phyloP scores from a whole-genome alignment of 2,329 filamentous ascomycete genomes.

The Hypoxylon sp. region DNA sequence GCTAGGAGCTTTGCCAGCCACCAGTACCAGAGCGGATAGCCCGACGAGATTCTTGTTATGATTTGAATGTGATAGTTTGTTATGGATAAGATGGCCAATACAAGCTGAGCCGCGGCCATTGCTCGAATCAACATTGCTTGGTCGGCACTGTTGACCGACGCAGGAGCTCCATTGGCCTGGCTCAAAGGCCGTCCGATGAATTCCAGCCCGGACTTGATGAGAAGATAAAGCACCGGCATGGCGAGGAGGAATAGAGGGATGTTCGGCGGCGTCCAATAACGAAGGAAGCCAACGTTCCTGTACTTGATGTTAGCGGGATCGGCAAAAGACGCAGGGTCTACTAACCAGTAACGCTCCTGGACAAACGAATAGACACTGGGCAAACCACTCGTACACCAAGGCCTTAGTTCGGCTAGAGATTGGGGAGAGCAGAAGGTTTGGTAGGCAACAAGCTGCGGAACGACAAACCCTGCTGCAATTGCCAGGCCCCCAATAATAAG shows the following conservation, averaged over 20 bases:
- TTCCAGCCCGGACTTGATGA: conserved; percentile 67
- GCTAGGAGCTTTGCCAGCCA: conserved; percentile 68
- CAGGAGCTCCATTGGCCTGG: neutral
- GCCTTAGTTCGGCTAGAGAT: conserved; percentile 53
- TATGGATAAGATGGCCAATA: conserved; percentile 75
- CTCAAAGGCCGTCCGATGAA: conserved; percentile 38
- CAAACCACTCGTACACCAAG: conserved; percentile 77
- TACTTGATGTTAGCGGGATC: conserved; percentile 32
- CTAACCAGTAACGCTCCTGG: conserved; percentile 88
- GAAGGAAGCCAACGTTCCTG: conserved; percentile 87
- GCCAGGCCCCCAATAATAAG: conserved; percentile 72
- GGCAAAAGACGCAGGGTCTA: conserved; percentile 27
- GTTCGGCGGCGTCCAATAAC: conserved; percentile 90
- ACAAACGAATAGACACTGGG: conserved; percentile 94
- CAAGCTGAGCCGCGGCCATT: conserved; percentile 75
- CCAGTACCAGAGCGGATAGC: conserved; percentile 89
- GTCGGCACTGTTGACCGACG: conserved; percentile 1
- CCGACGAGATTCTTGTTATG: conserved; percentile 86
- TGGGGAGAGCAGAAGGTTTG: conserved; percentile 67
- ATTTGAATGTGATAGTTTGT: conserved; percentile 94
- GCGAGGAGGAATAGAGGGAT: conserved; percentile 88
- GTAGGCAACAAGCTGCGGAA: conserved; percentile 82
- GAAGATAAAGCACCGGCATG: conserved; percentile 74
- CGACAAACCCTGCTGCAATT: conserved; percentile 70
- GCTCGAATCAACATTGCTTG: conserved; percentile 53